A percentile compares a stretch with the other conserved stretches of the same genome.
Evolutionary conservation across 768 basidiomycete genomes (phyloP).

Genomic region (Lactifluus rugatus): DNA sequence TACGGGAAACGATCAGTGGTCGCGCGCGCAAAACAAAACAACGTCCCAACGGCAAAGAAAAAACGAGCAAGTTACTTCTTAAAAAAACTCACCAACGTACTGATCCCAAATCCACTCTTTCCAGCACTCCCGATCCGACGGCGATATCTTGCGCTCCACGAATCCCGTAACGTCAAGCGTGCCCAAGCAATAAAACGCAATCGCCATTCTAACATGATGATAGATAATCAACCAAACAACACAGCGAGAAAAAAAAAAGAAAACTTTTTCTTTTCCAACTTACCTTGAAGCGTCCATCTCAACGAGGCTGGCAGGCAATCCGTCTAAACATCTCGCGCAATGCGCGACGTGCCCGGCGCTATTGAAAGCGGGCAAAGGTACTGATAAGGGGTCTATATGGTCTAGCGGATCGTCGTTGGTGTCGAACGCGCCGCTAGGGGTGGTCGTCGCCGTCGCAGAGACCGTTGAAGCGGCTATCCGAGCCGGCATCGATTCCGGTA

Average conservation of each 20-base stretch:
- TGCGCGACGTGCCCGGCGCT: constrained; percentile 53
- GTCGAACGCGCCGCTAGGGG: not conserved
- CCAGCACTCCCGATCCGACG: constrained; percentile 54
- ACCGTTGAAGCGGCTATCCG: too few relatives aligned
- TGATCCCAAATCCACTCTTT: constrained; percentile 84
- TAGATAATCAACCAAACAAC: too few relatives aligned
- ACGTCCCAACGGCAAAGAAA: too few relatives aligned
- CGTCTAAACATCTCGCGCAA: constrained; percentile 57
- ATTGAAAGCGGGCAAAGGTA: constrained; percentile 26
- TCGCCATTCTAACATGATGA: constrained; percentile 48
- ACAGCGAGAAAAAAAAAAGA: too few relatives aligned
- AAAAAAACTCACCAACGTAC: constrained; percentile 47
- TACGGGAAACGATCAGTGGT: too few relatives aligned
- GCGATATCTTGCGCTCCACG: constrained; percentile 36
- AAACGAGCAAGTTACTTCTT: too few relatives aligned
- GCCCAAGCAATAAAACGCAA: constrained; percentile 85
- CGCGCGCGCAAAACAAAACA: too few relatives aligned
- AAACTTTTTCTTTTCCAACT: not conserved
- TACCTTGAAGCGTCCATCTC: constrained; percentile 69
- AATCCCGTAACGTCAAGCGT: constrained; percentile 66
- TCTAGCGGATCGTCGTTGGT: not conserved
- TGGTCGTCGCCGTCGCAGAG: too few relatives aligned
- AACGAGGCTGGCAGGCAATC: constrained; percentile 58
- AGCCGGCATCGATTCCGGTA: too few relatives aligned
- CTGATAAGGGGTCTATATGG: not conserved